These are phyloP conservation scores for Rhodotorula mucilaginosa DNA, from an alignment of 1,284 basidiomycete genomes.

Conservation along the genomic window DNA sequence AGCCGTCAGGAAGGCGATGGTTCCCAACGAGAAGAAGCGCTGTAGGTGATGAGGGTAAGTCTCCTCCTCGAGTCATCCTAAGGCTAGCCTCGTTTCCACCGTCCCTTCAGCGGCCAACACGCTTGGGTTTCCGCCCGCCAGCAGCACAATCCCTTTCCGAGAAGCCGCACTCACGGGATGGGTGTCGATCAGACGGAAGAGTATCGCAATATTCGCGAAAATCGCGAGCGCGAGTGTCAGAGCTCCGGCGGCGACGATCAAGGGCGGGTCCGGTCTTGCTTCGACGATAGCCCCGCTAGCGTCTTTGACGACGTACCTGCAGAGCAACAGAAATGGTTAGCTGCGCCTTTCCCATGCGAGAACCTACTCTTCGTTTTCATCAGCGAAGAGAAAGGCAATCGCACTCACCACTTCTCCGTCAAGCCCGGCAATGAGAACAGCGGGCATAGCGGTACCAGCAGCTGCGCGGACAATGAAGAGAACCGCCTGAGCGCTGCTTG, in stretches of 20 bases:
- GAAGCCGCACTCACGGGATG: conserved; percentile 51
- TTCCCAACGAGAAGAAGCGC: conserved; percentile 25
- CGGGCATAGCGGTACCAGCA: conserved; percentile 14
- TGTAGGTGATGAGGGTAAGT: conserved; percentile 37
- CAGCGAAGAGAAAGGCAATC: too few species aligned
- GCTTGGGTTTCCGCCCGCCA: too few species aligned
- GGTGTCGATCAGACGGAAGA: conserved; percentile 68
- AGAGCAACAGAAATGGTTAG: too few species aligned
- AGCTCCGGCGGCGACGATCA: conserved; percentile 17
- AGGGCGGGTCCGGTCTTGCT: conserved; percentile 14
- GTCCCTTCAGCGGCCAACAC: too few species aligned
- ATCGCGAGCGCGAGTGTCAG: conserved; percentile 67
- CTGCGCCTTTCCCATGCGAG: too few species aligned
- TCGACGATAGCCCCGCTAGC: neutral
- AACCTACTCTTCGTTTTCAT: too few species aligned
- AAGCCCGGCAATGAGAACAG: conserved; percentile 13
- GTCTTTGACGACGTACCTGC: conserved; percentile 14
- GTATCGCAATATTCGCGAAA: conserved; percentile 65
- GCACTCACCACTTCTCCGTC: conserved; percentile 15
- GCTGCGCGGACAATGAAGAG: conserved; percentile 13
- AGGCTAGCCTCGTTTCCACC: too few species aligned
- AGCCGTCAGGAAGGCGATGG: neutral
- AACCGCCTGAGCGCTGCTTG: neutral
- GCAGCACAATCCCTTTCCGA: neutral
- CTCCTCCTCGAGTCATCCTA: too few species aligned